Conservation (phyloP, 768 basidiomycete species). For the Kwoniella botswanensis region DNA sequence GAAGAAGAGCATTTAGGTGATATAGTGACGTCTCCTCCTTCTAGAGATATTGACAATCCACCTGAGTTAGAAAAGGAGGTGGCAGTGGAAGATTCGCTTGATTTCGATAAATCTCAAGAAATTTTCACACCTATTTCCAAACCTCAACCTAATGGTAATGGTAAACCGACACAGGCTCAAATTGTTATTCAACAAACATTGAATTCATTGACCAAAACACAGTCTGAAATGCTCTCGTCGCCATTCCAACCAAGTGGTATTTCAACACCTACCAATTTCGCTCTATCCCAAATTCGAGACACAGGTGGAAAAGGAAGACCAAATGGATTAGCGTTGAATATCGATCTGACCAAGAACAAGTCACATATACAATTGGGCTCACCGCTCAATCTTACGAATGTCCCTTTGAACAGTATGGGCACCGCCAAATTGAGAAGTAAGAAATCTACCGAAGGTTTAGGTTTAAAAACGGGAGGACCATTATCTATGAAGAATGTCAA, state of each 20-base stretch:
- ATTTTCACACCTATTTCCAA: slow-evolving; percentile 9
- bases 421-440: background rate
- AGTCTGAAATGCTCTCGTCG: background rate
- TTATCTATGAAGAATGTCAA: slow-evolving; percentile 19
- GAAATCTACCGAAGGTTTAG: background rate
- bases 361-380: background rate
- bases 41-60: background rate
- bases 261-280: background rate
- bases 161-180: slow-evolving; percentile 1
- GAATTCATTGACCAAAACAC: background rate
- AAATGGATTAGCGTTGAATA: background rate
- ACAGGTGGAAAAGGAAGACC: background rate
- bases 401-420: background rate
- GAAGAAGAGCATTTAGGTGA: slow-evolving; percentile 20
- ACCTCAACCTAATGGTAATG: background rate
- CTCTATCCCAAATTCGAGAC: background rate
- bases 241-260: slow-evolving; percentile 1
- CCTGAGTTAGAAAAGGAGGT: slow-evolving; percentile 5
- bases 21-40: slow-evolving; percentile 3
- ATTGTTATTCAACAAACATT: slow-evolving; percentile 8
- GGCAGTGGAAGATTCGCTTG: background rate
- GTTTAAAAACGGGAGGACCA: background rate
- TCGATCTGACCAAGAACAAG: background rate
- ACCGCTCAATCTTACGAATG: background rate
- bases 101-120: slow-evolving; percentile 9